Conservation (phyloP, 495 filamentous ascomycete genomes). For the Haplographium delicatum region DNA sequence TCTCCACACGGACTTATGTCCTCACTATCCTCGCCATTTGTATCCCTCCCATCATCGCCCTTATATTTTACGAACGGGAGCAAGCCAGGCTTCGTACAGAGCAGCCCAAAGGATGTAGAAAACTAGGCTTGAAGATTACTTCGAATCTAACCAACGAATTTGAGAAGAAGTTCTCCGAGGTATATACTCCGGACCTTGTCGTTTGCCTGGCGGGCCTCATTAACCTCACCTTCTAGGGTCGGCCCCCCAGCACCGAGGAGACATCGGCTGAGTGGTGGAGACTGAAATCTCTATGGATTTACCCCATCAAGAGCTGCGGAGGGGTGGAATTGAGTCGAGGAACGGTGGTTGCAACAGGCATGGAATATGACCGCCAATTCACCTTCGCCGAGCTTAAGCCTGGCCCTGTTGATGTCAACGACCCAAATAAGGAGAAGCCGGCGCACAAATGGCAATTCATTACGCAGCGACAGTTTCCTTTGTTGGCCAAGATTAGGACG, state of each 20-base stretch:
- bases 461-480: slow-evolving; percentile 70
- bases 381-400: slow-evolving; percentile 62
- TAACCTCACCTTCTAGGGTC: slow-evolving; percentile 6
- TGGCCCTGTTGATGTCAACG: slow-evolving; percentile 36
- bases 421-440: slow-evolving; percentile 36
- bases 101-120: slow-evolving; percentile 41
- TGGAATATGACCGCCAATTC: slow-evolving; percentile 82
- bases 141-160: slow-evolving; percentile 34
- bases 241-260: slow-evolving; percentile 23
- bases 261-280: slow-evolving; percentile 38
- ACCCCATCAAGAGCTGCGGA: slow-evolving; percentile 83
- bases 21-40: slow-evolving; percentile 42
- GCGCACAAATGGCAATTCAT: slow-evolving; percentile 68
- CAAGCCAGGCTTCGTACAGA: slow-evolving; percentile 25
- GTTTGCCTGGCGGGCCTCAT: not conserved
- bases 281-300: slow-evolving; percentile 79
- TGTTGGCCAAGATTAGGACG: slow-evolving; percentile 65
- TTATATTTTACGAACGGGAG: slow-evolving; percentile 26
- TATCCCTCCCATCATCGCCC: slow-evolving; percentile 34
- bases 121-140: slow-evolving; percentile 38
- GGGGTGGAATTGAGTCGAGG: slow-evolving; percentile 68
- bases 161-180: slow-evolving; percentile 25
- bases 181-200: not conserved
- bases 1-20: slow-evolving; percentile 43
- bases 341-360: slow-evolving; percentile 63